Conservation (phyloP, 352 stramenopile species). For the Stramenopiles sp. region DNA sequence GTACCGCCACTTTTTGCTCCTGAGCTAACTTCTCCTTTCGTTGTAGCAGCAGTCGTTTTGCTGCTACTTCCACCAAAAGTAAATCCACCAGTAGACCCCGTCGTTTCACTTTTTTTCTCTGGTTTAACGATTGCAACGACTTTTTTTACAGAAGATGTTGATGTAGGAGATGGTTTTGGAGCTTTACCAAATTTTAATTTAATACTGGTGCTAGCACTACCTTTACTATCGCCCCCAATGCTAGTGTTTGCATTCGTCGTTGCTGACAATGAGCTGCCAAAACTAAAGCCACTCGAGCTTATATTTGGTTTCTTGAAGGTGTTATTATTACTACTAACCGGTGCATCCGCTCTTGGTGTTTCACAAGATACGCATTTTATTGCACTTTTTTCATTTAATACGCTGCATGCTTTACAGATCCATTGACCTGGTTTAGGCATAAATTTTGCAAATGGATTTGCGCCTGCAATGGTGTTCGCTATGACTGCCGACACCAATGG, state of each 20-base stretch:
- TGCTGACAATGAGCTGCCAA: no score
- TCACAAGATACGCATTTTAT: constrained; percentile 7
- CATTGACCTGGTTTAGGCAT: not conserved
- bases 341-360: not conserved
- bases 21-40: not conserved
- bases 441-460: not conserved
- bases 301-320: no score
- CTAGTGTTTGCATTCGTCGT: no score
- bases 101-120: not conserved
- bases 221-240: no score
- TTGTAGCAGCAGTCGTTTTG: not conserved
- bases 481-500: not conserved
- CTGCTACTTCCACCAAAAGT: not conserved
- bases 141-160: not conserved
- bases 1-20: not conserved
- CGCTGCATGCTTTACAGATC: not conserved
- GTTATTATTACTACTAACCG: not conserved
- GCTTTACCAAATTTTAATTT: not conserved
- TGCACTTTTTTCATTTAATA: not conserved
- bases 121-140: not conserved
- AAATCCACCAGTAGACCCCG: not conserved
- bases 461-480: not conserved
- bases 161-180: not conserved
- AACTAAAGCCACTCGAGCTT: no score
- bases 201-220: not conserved